Conservation (phyloP, 2,329 filamentous ascomycete genomes). For the Volutella citrinella region DNA sequence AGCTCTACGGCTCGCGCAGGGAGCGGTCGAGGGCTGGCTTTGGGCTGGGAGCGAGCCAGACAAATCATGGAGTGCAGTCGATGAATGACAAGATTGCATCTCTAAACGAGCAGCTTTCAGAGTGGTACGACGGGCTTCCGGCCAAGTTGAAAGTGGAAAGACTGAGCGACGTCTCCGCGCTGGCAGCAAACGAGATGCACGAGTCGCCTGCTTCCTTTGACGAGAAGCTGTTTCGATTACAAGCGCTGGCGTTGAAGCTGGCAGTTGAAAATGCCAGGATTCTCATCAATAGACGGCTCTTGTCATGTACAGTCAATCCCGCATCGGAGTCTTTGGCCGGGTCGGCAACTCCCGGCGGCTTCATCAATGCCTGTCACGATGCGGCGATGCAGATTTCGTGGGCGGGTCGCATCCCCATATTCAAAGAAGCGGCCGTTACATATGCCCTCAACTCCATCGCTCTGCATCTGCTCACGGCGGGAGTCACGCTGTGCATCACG, state of each 20-base stretch:
- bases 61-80: not conserved
- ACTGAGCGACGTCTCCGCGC: not conserved
- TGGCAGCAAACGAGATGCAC: too few species aligned
- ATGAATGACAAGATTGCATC: conserved; percentile 2
- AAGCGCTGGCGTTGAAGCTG: conserved; percentile 30
- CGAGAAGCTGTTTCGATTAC: conserved; percentile 24
- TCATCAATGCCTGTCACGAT: conserved; percentile 15
- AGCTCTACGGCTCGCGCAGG: conserved; percentile 13
- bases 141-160: conserved; percentile 4
- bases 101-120: conserved; percentile 1
- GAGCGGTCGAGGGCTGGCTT: too few species aligned
- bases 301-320: conserved; percentile 7
- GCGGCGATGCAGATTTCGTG: conserved; percentile 22
- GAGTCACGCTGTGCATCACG: conserved; percentile 21
- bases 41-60: too few species aligned
- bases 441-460: conserved; percentile 23
- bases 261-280: conserved; percentile 33
- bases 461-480: conserved; percentile 24
- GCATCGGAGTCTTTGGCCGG: not conserved
- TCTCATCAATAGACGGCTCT: conserved; percentile 21
- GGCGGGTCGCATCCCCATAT: conserved; percentile 6
- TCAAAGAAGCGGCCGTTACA: conserved; percentile 17
- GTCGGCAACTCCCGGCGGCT: conserved; percentile 7
- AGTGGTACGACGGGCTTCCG: conserved; percentile 1
- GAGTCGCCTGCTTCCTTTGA: conserved; percentile 6